phyloP scores from a whole-genome alignment of 2,329 filamentous ascomycete genomes.

The Chrysosporium queenslandicum region DNA sequence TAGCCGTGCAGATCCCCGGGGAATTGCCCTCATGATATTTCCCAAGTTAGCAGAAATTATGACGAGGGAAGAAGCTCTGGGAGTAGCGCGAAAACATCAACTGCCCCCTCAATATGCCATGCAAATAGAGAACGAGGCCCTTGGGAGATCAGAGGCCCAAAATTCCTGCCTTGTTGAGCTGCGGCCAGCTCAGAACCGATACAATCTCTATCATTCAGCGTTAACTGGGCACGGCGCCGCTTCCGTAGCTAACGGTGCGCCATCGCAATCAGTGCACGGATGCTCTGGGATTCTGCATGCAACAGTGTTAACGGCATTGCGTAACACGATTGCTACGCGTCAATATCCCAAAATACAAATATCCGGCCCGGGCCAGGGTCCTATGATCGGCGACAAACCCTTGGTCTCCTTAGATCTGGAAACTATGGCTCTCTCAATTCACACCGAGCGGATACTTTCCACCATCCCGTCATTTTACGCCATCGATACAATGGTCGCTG shows the following conservation, averaged over 20 bases:
- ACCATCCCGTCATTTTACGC: slow-evolving; percentile 40
- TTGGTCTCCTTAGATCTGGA: slow-evolving; percentile 38
- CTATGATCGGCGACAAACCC: slow-evolving; percentile 26
- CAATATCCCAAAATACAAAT: slow-evolving; percentile 12
- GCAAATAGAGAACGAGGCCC: slow-evolving; percentile 36
- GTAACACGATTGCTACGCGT: slow-evolving; percentile 6
- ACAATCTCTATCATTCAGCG: slow-evolving; percentile 40
- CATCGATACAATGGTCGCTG: slow-evolving; percentile 39
- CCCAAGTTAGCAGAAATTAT: slow-evolving; percentile 42
- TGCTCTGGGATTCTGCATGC: slow-evolving; percentile 11
- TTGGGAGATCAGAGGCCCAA: slow-evolving; percentile 36
- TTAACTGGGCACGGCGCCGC: slow-evolving; percentile 17
- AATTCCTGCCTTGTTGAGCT: slow-evolving; percentile 40
- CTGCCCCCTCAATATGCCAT: slow-evolving; percentile 34
- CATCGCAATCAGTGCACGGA: background rate
- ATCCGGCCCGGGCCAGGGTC: background rate
- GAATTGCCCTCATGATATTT: slow-evolving; percentile 37
- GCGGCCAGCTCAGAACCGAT: slow-evolving; percentile 33
- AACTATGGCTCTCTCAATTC: slow-evolving; percentile 34
- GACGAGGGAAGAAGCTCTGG: slow-evolving; percentile 38
- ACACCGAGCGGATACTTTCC: slow-evolving; percentile 31
- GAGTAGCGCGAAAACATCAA: slow-evolving; percentile 32
- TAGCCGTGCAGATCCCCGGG: slow-evolving; percentile 24
- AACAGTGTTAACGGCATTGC: slow-evolving; percentile 20
- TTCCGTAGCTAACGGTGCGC: background rate